Conservation (phyloP, 1,139 yeast species). For the Suhomyces maxii region DNA sequence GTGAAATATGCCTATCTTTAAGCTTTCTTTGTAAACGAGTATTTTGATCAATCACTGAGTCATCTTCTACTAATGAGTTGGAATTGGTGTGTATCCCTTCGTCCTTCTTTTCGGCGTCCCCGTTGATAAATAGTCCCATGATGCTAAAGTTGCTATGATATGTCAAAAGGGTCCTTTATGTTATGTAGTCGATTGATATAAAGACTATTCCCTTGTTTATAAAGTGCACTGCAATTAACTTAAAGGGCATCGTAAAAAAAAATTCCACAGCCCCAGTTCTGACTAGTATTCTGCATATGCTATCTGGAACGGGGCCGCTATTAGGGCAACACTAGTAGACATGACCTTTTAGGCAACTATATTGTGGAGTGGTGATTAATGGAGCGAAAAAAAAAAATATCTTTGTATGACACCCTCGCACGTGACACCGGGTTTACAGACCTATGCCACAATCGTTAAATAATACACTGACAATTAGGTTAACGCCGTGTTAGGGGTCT, state of each 20-base stretch:
- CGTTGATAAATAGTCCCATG: not conserved
- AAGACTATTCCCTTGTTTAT: no score
- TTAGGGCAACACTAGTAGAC: not conserved
- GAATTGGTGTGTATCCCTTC: conserved; percentile 3
- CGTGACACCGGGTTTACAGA: not conserved
- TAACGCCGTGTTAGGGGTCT: no score
- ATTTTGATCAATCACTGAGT: conserved; percentile 14
- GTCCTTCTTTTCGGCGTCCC: not conserved
- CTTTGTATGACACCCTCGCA: not conserved
- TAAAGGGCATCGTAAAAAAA: not conserved
- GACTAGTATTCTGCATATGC: not conserved
- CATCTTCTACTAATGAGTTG: conserved; percentile 5
- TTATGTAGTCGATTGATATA: no score
- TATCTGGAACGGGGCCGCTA: not conserved
- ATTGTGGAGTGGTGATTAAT: not conserved
- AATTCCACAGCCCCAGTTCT: not conserved
- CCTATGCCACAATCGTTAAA: no score
- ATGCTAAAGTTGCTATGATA: not conserved
- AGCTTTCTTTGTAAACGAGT: conserved; percentile 33
- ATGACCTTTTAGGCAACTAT: not conserved
- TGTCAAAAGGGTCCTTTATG: no score
- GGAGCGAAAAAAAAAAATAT: not conserved
- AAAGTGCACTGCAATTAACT: no score
- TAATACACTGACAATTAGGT: no score
- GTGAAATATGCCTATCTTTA: conserved; percentile 45